Evolutionary conservation across 2,329 filamentous ascomycete genomes (phyloP).

Genomic region (Xylaria sp.): DNA sequence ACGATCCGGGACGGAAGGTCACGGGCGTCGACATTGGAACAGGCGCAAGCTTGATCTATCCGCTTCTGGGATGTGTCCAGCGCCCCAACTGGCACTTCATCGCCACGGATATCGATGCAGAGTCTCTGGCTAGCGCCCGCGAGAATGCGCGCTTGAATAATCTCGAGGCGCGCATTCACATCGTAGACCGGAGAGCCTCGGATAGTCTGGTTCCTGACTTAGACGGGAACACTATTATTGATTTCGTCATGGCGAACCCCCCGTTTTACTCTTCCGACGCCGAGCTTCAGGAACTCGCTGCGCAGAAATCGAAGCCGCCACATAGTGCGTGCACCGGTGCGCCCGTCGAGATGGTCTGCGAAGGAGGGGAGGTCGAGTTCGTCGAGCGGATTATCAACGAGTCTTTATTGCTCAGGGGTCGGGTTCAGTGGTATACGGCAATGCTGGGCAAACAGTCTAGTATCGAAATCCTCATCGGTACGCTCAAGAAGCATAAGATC

Average conservation of each 20-base stretch:
- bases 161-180: constrained; percentile 70
- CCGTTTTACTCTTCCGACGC: constrained; percentile 85
- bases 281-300: constrained; percentile 74
- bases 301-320: constrained; percentile 73
- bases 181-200: constrained; percentile 65
- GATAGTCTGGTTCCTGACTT: constrained; percentile 72
- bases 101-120: constrained; percentile 82
- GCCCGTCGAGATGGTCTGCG: constrained; percentile 84
- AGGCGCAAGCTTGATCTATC: constrained; percentile 91
- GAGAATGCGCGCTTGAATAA: constrained; percentile 75
- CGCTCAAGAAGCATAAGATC: constrained; percentile 66
- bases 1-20: constrained; percentile 60
- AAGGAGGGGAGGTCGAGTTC: constrained; percentile 82
- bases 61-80: constrained; percentile 78
- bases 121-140: constrained; percentile 73
- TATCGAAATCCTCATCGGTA: constrained; percentile 70
- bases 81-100: constrained; percentile 77
- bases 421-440: constrained; percentile 86
- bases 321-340: constrained; percentile 81
- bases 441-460: constrained; percentile 88
- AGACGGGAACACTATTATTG: constrained; percentile 62
- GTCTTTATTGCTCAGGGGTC: constrained; percentile 67
- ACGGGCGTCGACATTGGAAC: constrained; percentile 87
- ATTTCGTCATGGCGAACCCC: constrained; percentile 94
- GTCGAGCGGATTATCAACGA: constrained; percentile 77